Base-by-base conservation (phyloP, 768 basidiomycete genomes). In the Trametes cubensis region DNA sequence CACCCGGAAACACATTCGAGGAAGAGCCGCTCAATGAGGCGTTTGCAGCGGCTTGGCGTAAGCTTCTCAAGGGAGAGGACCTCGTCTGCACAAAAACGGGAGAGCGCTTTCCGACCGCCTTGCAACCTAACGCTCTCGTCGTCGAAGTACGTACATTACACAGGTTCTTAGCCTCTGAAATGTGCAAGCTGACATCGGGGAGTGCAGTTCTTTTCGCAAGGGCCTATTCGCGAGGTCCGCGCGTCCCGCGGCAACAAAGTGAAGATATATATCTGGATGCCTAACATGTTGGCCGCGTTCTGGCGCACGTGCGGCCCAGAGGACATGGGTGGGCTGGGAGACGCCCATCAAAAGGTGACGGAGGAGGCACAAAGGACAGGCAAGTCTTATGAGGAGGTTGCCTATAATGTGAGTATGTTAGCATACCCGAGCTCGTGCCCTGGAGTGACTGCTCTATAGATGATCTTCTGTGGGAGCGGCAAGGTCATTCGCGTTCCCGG, bases 401-500 rank as follows among this genome's bases (percentile, higher is more conserved):
- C 39, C 1, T 38, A 18, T 6, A 51, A 61, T 54, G 66, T 62
- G 23, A 10, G 62, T 30, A 54, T 15, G 20, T 40, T 10, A 4
- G 40, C 25, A 6, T 41, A 13, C 8, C 20, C 39, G 15, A 39
- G 25, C 41, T 15, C 11, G 21, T 13, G 4, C 42, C 7, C 6
- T 18, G 23, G 52, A n/a, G 17, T 11, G n/a, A 26, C 21, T 23
- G 13, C 45, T 13, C 8, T 46, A n/a, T 28, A 65, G 57, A 26
- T 66, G 17, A 46, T 38, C 4, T 63, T 49, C 5, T 6, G 20
- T 1, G 18, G 26, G 4, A 41, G 47, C 2, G 69, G 62, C 18
- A 45, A 56, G 1, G 21, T 71, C 18, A 38, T 67, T 4, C 40
- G 53, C 3, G 34, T 59, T 5, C 67, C 69, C 1, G 70, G 67